Base-by-base conservation (phyloP, 2,329 filamentous ascomycete genomes). In the Blastomyces percursus region DNA sequence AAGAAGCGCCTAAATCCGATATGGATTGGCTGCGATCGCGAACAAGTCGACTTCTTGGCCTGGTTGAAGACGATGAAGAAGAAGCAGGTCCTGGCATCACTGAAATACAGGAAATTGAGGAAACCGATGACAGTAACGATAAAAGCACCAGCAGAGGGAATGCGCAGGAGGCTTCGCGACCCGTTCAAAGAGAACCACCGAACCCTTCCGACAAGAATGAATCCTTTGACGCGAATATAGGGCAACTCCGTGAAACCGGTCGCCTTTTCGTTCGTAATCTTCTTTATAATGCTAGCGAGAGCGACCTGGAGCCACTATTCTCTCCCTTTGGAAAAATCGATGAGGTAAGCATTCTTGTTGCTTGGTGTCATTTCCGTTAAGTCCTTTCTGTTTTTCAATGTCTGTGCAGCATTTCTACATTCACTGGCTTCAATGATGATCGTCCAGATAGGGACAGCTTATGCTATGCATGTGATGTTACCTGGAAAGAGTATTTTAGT, bases 361-460 rank as follows among this genome's bases (percentile, higher is more conserved):
- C 12, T 8, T 51, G 2, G 14, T 12, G 5, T 30, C 24, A 51
- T 14, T 46, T 63, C 50, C 46, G 35, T 38, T 2, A 38, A 38
- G 8, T 9, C 9, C 9, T 12, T 38, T 3, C 51, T 48, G 57
- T 58, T 32, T 54, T 57, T 11, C 62, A 48, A 44, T 19, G 35
- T 56, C 54, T n/a, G 21, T 51, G 52, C 32, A 51, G 44, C 62
- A 63, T 69, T 69, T 64, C 69, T 67, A 64, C 52, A 60, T 16
- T 12, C 40, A 62, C 61, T 62, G 40, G 30, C 46, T 48, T 51
- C 50, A 76, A 84, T 93, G 94, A 97, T 97, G 93, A 97, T 90
- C 80, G 85, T 84, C 89, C 89, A 86, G 94, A 97, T 97, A 97
- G 94, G 94, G 94, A 97, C 94, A 97, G 86, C 93, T 91, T 89